Percentiles rank a stretch among this genome's conserved stretches.
phyloP scores from a whole-genome alignment of 164 flowering plant species.

The Magnolia sinica region DNA sequence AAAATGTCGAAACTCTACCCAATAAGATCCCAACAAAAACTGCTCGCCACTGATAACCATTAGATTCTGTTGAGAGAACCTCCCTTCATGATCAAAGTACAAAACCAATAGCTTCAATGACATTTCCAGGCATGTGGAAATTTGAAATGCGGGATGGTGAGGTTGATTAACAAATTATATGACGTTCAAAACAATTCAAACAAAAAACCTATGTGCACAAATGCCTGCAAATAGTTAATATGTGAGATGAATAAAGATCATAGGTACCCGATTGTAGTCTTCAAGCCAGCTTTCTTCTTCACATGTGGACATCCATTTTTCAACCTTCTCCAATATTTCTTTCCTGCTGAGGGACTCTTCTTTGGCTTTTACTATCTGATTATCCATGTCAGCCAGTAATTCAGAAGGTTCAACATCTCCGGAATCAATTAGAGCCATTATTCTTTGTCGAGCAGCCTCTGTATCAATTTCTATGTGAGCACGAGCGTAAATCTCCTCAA shows the following conservation, averaged over 20 bases:
- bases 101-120: background rate
- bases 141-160: too few species aligned
- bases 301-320: constrained; percentile 98
- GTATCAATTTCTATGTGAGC: constrained; percentile 89
- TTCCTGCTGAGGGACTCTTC: constrained; percentile 94
- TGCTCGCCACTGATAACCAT: background rate
- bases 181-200: too few species aligned
- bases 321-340: constrained; percentile 96
- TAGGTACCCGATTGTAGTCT: constrained; percentile 87
- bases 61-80: background rate
- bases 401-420: constrained; percentile 90
- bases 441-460: constrained; percentile 79
- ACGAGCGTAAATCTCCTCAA: constrained; percentile 77
- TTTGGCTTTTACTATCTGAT: constrained; percentile 75
- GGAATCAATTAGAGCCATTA: constrained; percentile 76
- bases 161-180: too few species aligned
- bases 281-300: constrained; percentile 99
- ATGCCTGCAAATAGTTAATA: background rate
- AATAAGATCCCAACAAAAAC: background rate
- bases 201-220: background rate
- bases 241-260: background rate
- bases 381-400: constrained; percentile 90
- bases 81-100: background rate
- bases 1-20: background rate
- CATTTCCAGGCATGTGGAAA: background rate